Evolutionary conservation across 2,329 filamentous ascomycete genomes (phyloP).

Genomic region (Ophiostoma perfectum): DNA sequence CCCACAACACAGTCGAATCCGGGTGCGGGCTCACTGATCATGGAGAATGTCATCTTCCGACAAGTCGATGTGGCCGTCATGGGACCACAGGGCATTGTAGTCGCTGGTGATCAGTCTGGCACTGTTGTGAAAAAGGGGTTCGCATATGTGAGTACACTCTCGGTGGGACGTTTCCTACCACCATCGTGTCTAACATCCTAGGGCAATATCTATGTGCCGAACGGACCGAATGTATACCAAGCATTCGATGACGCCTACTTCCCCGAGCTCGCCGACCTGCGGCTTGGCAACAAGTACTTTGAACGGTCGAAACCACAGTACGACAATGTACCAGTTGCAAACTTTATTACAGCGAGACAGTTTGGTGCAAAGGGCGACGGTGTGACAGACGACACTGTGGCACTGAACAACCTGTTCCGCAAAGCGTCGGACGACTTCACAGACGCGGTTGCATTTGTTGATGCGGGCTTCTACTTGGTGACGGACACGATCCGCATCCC

Average conservation of each 20-base stretch:
- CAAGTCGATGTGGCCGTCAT: slow-evolving; percentile 41
- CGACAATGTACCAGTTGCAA: slow-evolving; percentile 48
- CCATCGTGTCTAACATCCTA: slow-evolving; percentile 33
- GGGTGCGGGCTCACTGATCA: slow-evolving; percentile 41
- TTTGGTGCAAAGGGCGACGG: slow-evolving; percentile 69
- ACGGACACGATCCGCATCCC: slow-evolving; percentile 49
- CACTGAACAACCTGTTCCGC: slow-evolving; percentile 51
- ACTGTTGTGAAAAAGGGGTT: slow-evolving; percentile 51
- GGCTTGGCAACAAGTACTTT: slow-evolving; percentile 54
- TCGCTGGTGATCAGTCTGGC: slow-evolving; percentile 48
- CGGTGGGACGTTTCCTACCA: not conserved
- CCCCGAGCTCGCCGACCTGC: slow-evolving; percentile 49
- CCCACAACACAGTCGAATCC: slow-evolving; percentile 32
- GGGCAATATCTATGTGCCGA: slow-evolving; percentile 60
- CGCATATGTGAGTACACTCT: slow-evolving; percentile 27
- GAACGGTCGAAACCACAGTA: slow-evolving; percentile 76
- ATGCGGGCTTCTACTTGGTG: slow-evolving; percentile 58
- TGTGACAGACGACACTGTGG: slow-evolving; percentile 65
- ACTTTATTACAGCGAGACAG: slow-evolving; percentile 64
- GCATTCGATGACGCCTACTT: slow-evolving; percentile 35
- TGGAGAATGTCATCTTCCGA: slow-evolving; percentile 45
- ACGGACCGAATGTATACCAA: slow-evolving; percentile 44
- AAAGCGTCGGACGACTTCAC: slow-evolving; percentile 34
- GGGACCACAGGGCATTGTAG: slow-evolving; percentile 39
- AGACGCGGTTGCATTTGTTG: slow-evolving; percentile 53